Evolutionary conservation across 345 rosid genomes (phyloP).

Genomic region (Microthlaspi erraticum): DNA sequence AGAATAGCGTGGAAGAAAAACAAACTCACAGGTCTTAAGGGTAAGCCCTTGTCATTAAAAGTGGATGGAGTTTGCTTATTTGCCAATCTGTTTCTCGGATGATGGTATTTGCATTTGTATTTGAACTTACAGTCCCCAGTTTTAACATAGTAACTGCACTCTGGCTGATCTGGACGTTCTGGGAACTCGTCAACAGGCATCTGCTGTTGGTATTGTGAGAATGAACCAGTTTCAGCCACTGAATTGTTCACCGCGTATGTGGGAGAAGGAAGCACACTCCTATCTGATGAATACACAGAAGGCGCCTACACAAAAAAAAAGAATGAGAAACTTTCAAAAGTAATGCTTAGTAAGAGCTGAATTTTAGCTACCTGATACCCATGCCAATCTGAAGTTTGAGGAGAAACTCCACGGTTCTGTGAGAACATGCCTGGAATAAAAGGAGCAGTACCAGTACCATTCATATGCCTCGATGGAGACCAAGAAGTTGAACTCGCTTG

Average conservation of each 20-base stretch:
- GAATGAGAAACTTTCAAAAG: slow-evolving; percentile 17
- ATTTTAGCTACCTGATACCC: slow-evolving; percentile 77
- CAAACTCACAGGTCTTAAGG: slow-evolving; percentile 92
- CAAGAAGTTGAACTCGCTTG: slow-evolving; percentile 65
- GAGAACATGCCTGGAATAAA: slow-evolving; percentile 72
- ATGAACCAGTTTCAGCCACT: slow-evolving; percentile 51
- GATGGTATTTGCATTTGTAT: slow-evolving; percentile 91
- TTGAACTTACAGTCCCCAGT: slow-evolving; percentile 96
- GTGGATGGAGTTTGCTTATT: slow-evolving; percentile 59
- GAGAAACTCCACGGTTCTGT: slow-evolving; percentile 63
- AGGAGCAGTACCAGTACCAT: slow-evolving; percentile 59
- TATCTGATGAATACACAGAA: slow-evolving; percentile 64
- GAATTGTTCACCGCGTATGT: slow-evolving; percentile 55
- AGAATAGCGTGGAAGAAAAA: slow-evolving; percentile 18
- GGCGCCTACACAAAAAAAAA: slow-evolving; percentile 65
- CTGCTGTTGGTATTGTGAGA: slow-evolving; percentile 61
- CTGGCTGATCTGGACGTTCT: slow-evolving; percentile 94
- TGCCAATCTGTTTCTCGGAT: slow-evolving; percentile 69
- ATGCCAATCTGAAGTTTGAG: slow-evolving; percentile 80
- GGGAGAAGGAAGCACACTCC: slow-evolving; percentile 57
- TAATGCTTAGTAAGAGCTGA: slow-evolving; percentile 21
- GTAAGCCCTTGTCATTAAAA: slow-evolving; percentile 92
- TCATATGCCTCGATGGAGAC: slow-evolving; percentile 71
- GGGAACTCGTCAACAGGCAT: slow-evolving; percentile 76
- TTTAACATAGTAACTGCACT: slow-evolving; percentile 79